A percentile compares a stretch with the other conserved stretches of the same genome.
Conservation (phyloP, 805 yeast genomes). For the Wickerhamiella nectarea region DNA sequence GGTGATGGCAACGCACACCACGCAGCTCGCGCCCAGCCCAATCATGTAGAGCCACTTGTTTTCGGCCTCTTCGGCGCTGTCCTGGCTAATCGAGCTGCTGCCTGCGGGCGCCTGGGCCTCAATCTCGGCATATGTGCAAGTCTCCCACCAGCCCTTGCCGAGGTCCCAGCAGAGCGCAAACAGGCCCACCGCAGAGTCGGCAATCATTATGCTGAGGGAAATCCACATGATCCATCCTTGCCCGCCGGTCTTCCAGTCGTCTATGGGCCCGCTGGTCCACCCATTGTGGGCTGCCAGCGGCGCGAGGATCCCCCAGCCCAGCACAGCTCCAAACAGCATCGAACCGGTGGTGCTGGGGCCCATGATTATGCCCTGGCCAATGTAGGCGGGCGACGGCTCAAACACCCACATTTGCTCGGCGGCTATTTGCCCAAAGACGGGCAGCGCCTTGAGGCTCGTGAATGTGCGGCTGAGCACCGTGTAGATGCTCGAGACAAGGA, state of each 20-base stretch:
- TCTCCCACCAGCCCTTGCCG: background rate
- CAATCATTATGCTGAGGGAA: slow-evolving; percentile 82
- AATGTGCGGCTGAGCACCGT: slow-evolving; percentile 60
- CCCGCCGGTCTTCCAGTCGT: slow-evolving; percentile 86
- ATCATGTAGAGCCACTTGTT: slow-evolving; percentile 17
- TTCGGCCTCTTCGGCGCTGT: slow-evolving; percentile 7
- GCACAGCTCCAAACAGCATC: slow-evolving; percentile 76
- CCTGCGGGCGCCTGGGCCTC: background rate
- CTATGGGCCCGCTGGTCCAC: slow-evolving; percentile 86
- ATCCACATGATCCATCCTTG: slow-evolving; percentile 98
- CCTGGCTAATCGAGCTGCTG: background rate
- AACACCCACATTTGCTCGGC: slow-evolving; percentile 72
- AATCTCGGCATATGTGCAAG: background rate
- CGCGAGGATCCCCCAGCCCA: slow-evolving; percentile 90
- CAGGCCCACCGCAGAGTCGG: slow-evolving; percentile 66
- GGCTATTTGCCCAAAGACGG: slow-evolving; percentile 56
- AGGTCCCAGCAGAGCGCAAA: slow-evolving; percentile 3
- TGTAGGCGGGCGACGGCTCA: slow-evolving; percentile 93
- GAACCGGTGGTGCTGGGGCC: slow-evolving; percentile 82
- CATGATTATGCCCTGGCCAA: slow-evolving; percentile 97
- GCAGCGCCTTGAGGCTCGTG: slow-evolving; percentile 55
- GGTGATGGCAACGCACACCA: slow-evolving; percentile 54
- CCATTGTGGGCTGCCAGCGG: slow-evolving; percentile 55
- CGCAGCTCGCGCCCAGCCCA: slow-evolving; percentile 55
- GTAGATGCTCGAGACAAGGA: slow-evolving; percentile 54